A percentile compares a stretch with the other conserved stretches of the same genome.
Conservation (phyloP, 768 basidiomycete genomes). For the Kwoniella sp. region DNA sequence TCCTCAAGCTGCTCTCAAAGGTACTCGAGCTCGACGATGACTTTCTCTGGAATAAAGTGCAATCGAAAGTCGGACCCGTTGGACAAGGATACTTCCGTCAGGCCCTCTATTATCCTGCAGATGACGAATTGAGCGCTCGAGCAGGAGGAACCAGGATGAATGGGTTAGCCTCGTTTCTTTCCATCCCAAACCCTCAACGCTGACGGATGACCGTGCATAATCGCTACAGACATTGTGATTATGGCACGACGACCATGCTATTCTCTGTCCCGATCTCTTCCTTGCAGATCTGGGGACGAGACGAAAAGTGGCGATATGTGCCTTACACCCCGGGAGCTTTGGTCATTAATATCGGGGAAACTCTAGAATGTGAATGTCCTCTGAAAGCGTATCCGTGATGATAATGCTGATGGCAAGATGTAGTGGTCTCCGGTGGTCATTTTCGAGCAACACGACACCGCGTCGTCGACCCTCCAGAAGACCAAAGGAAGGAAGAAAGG, state of each 20-base stretch:
- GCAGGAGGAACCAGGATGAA: constrained; percentile 17
- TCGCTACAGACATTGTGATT: constrained; percentile 23
- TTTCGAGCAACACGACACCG: constrained; percentile 30
- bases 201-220: not conserved
- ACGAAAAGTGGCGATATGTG: constrained; percentile 47
- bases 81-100: constrained; percentile 20
- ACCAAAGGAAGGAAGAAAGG: constrained; percentile 22
- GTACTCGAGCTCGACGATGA: constrained; percentile 48
- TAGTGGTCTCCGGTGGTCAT: constrained; percentile 26
- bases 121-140: constrained; percentile 1
- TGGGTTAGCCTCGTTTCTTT: constrained; percentile 1
- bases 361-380: constrained; percentile 34
- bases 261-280: constrained; percentile 48
- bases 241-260: constrained; percentile 38
- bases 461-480: constrained; percentile 13
- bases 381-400: not conserved
- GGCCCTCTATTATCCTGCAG: constrained; percentile 11
- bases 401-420: no score
- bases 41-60: constrained; percentile 43
- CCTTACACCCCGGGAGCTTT: constrained; percentile 41
- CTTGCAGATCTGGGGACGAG: constrained; percentile 45
- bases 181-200: not conserved
- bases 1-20: constrained; percentile 41
- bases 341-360: constrained; percentile 50
- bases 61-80: constrained; percentile 17